These are phyloP conservation scores for Oryza rufipogon DNA, from an alignment of 176 grass and related monocot species.

Conservation along the genomic window DNA sequence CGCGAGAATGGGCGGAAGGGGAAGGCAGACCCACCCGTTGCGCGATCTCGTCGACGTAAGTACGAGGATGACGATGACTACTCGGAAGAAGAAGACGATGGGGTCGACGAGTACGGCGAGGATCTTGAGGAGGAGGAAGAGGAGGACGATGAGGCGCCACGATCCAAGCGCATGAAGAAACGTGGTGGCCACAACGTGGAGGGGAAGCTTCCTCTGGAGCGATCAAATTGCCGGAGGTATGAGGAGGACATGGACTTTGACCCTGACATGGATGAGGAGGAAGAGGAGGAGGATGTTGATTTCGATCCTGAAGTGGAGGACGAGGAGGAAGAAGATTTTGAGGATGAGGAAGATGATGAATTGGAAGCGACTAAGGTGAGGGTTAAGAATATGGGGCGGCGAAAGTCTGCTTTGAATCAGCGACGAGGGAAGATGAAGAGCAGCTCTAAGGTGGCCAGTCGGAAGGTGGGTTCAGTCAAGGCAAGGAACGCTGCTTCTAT, in stretches of 20 bases:
- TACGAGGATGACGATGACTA: constrained; percentile 56
- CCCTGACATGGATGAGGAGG: constrained; percentile 52
- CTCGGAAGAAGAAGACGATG: constrained; percentile 44
- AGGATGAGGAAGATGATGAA: constrained; percentile 70
- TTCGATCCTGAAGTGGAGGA: constrained; percentile 47
- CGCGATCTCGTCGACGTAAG: constrained; percentile 40
- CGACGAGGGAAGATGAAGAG: constrained; percentile 28
- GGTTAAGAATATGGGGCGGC: constrained; percentile 28
- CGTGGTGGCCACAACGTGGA: not conserved
- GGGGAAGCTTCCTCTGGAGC: constrained; percentile 18
- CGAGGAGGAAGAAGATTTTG: constrained; percentile 55
- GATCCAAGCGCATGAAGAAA: not conserved
- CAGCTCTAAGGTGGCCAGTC: constrained; percentile 41
- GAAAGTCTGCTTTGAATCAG: constrained; percentile 35
- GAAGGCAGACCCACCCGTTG: constrained; percentile 25
- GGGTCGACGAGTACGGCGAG: constrained; percentile 7
- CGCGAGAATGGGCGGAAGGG: not conserved
- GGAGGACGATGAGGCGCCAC: constrained; percentile 28
- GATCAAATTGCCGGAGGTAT: constrained; percentile 36
- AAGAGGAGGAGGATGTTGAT: constrained; percentile 51
- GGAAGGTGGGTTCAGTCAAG: constrained; percentile 42
- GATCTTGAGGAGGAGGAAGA: constrained; percentile 43
- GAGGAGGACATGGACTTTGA: constrained; percentile 57
- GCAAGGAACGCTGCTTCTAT: constrained; percentile 7
- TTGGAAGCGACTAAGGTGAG: constrained; percentile 31